A percentile compares a stretch with the other conserved stretches of the same genome.
Evolutionary conservation across 768 basidiomycete species (phyloP).

Genomic region (Gautieria morchelliformis): DNA sequence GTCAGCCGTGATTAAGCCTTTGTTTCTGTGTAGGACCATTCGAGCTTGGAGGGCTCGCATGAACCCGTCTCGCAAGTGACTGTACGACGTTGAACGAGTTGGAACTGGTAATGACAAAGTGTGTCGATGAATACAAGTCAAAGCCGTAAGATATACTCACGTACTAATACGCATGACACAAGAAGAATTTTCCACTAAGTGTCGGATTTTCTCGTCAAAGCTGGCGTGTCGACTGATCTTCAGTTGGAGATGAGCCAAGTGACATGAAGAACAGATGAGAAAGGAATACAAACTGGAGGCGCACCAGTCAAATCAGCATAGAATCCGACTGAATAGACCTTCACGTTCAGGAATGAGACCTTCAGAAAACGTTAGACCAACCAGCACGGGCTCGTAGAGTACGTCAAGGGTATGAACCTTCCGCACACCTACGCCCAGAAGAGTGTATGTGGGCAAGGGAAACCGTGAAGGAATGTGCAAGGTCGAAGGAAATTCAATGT

Average conservation of each 20-base stretch:
- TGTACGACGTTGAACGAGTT: conserved; percentile 67
- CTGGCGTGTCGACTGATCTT: conserved; percentile 49
- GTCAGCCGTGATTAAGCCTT: conserved; percentile 46
- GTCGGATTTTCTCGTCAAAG: conserved; percentile 59
- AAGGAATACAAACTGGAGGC: conserved; percentile 1
- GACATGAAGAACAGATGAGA: not conserved
- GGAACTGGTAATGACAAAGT: conserved; percentile 43
- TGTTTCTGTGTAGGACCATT: conserved; percentile 40
- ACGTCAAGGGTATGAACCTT: not conserved
- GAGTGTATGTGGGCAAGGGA: conserved; percentile 49
- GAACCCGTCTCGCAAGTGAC: conserved; percentile 77
- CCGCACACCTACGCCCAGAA: conserved; percentile 79
- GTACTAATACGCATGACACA: conserved; percentile 70
- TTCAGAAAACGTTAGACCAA: conserved; percentile 23
- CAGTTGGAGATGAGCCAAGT: not conserved
- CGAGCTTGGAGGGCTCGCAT: conserved; percentile 62
- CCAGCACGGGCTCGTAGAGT: not conserved
- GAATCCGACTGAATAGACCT: conserved; percentile 86
- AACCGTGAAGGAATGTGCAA: conserved; percentile 56
- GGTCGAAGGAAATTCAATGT: conserved; percentile 60
- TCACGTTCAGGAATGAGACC: conserved; percentile 79
- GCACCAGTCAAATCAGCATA: conserved; percentile 76
- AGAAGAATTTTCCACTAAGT: conserved; percentile 56
- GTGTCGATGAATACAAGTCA: not conserved
- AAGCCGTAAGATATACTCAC: conserved; percentile 9